Conservation (phyloP, 2,329 filamentous ascomycete genomes). For the Neonectria coccinea region DNA sequence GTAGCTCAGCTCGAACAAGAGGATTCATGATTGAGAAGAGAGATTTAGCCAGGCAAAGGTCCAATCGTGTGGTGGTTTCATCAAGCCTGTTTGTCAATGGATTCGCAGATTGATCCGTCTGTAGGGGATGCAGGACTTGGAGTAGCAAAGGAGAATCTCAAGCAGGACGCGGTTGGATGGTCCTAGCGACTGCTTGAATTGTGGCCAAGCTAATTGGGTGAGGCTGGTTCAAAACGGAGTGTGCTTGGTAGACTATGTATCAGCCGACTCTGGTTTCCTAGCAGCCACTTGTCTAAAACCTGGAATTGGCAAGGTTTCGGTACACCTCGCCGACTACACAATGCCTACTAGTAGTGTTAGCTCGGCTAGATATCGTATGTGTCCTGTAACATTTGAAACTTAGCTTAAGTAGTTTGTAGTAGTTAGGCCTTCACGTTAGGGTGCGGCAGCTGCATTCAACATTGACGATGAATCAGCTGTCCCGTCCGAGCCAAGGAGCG, state of each 20-base stretch:
- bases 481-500: constrained; percentile 1
- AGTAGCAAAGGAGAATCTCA: background rate
- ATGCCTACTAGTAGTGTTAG: background rate
- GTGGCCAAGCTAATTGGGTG: background rate
- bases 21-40: constrained; percentile 23
- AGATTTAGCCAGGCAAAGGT: constrained; percentile 5
- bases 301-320: background rate
- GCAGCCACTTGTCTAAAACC: constrained; percentile 1
- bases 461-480: background rate
- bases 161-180: background rate
- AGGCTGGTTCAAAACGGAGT: background rate
- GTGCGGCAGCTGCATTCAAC: background rate
- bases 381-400: no score
- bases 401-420: no score
- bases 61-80: background rate
- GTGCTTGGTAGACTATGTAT: background rate
- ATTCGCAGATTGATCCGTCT: no score
- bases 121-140: background rate
- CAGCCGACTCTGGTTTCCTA: background rate
- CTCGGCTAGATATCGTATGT: background rate
- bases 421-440: no score
- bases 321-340: background rate
- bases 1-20: constrained; percentile 21
- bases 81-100: background rate
- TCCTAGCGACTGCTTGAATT: background rate